Evolutionary conservation across 768 basidiomycete genomes (phyloP).

Genomic region (Suillus decipiens): DNA sequence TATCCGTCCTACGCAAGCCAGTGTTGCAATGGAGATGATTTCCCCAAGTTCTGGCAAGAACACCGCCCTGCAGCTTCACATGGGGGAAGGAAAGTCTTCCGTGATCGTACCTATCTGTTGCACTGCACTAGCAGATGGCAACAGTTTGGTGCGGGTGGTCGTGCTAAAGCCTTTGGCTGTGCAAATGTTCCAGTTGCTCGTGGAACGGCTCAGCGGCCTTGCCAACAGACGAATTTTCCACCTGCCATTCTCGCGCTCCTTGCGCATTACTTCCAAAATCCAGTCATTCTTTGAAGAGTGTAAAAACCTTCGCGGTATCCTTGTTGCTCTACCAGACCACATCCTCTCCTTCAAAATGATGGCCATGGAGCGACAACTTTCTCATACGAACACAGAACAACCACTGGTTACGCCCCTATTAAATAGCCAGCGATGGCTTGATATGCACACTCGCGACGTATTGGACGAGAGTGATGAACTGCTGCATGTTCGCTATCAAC

Average conservation of each 20-base stretch:
- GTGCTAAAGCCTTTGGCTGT: slow-evolving; percentile 32
- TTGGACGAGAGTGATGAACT: slow-evolving; percentile 37
- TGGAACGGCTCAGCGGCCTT: slow-evolving; percentile 30
- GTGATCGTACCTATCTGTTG: slow-evolving; percentile 38
- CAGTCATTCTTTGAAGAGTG: slow-evolving; percentile 30
- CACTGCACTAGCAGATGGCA: slow-evolving; percentile 28
- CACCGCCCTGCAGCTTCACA: slow-evolving; percentile 49
- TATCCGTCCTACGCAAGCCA: slow-evolving; percentile 28
- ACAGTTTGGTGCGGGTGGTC: slow-evolving; percentile 33
- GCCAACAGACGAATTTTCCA: slow-evolving; percentile 34
- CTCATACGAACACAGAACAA: too few relatives aligned
- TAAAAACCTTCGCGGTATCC: slow-evolving; percentile 36
- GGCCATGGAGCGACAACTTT: slow-evolving; percentile 33
- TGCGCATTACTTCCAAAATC: slow-evolving; percentile 19
- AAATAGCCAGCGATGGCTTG: slow-evolving; percentile 23
- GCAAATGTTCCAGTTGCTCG: slow-evolving; percentile 37
- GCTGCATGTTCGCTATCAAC: slow-evolving; percentile 45
- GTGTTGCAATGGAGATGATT: slow-evolving; percentile 35
- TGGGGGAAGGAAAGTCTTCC: slow-evolving; percentile 56
- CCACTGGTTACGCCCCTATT: too few relatives aligned
- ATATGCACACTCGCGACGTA: slow-evolving; percentile 27
- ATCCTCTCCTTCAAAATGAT: slow-evolving; percentile 49
- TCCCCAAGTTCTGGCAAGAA: slow-evolving; percentile 31
- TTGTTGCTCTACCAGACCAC: slow-evolving; percentile 53
- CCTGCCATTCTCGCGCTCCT: slow-evolving; percentile 33